phyloP scores from a whole-genome alignment of 345 rosid genomes.

The Eucalyptus tenuipes region DNA sequence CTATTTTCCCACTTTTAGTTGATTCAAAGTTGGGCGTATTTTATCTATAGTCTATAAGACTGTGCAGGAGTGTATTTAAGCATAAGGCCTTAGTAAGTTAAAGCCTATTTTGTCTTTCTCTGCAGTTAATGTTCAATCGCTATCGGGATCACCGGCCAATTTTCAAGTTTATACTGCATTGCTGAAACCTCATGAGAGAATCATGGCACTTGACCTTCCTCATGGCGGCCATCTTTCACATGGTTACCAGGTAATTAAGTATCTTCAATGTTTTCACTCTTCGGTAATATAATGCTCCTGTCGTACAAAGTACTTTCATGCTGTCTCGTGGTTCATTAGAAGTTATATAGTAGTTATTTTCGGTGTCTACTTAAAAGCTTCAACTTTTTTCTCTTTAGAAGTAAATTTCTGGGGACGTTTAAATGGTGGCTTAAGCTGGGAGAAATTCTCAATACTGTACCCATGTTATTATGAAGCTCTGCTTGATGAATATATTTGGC shows the following conservation, averaged over 20 bases:
- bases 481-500: background rate
- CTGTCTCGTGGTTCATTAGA: background rate
- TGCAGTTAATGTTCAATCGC: constrained; percentile 91
- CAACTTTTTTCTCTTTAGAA: background rate
- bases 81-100: background rate
- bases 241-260: constrained; percentile 76
- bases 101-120: background rate
- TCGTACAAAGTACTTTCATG: background rate
- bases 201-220: constrained; percentile 96
- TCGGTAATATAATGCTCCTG: background rate
- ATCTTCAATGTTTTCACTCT: background rate
- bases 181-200: constrained; percentile 89
- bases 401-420: background rate
- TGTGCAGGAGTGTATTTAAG: background rate
- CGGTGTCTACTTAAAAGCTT: background rate
- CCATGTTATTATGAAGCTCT: background rate
- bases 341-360: background rate
- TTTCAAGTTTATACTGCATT: constrained; percentile 92
- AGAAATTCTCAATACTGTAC: background rate
- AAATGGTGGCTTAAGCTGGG: background rate
- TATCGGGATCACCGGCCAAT: constrained; percentile 95
- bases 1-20: background rate
- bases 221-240: constrained; percentile 99
- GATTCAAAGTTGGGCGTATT: background rate
- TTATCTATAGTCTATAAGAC: background rate